A percentile compares a stretch with the other conserved stretches of the same genome.
These are phyloP conservation scores for Xerocomus spinulosus DNA, from an alignment of 768 basidiomycete species.

Conservation along the genomic window DNA sequence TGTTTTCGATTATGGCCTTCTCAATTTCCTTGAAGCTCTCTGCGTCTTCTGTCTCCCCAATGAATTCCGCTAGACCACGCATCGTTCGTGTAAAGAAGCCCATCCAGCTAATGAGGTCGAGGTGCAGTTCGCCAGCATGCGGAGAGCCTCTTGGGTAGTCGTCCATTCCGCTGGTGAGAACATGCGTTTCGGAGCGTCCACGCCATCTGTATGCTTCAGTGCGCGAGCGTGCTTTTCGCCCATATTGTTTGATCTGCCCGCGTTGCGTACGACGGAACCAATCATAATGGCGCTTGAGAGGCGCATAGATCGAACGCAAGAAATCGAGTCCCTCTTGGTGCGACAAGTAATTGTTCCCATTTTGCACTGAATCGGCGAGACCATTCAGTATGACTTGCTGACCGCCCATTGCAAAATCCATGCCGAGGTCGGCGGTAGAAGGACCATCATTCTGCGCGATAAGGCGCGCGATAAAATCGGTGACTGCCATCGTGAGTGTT, in stretches of 20 bases:
- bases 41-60: constrained; percentile 82
- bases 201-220: constrained; percentile 94
- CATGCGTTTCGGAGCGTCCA: constrained; percentile 78
- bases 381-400: constrained; percentile 48
- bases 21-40: constrained; percentile 74
- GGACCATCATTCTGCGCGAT: constrained; percentile 42
- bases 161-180: constrained; percentile 93
- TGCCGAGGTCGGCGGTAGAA: constrained; percentile 59
- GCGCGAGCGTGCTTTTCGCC: constrained; percentile 75
- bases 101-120: constrained; percentile 96
- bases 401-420: constrained; percentile 52
- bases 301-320: constrained; percentile 75
- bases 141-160: constrained; percentile 92
- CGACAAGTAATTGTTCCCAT: constrained; percentile 48
- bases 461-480: constrained; percentile 80
- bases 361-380: constrained; percentile 21
- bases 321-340: constrained; percentile 60
- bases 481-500: constrained; percentile 90
- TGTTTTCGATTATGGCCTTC: constrained; percentile 75
- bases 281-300: constrained; percentile 86
- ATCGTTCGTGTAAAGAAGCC: constrained; percentile 94
- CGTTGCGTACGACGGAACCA: constrained; percentile 96
- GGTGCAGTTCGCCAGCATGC: constrained; percentile 86
- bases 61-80: constrained; percentile 81
- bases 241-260: constrained; percentile 90